Percentiles rank a stretch among this genome's conserved stretches.
These are phyloP conservation scores for Barnettozyma botsteinii DNA, from an alignment of 805 yeast genomes.

Conservation along the genomic window DNA sequence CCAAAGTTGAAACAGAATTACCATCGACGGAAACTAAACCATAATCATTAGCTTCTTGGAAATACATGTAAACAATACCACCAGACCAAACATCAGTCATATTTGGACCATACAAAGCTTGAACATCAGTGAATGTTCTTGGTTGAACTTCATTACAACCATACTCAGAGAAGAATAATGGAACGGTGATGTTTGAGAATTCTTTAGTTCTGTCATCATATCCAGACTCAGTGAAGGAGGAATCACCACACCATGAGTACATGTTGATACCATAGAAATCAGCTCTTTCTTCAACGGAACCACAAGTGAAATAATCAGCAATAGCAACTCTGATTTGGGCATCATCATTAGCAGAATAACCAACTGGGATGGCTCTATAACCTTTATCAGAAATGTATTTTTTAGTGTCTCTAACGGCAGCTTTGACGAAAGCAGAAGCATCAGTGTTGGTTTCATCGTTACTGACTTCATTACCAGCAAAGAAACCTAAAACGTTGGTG, in stretches of 20 bases:
- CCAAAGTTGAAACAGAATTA: conserved; percentile 49
- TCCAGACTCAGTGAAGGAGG: conserved; percentile 56
- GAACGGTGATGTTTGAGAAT: conserved; percentile 60
- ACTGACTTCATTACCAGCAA: conserved; percentile 84
- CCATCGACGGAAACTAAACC: conserved; percentile 58
- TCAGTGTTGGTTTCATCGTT: conserved; percentile 59
- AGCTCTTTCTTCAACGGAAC: conserved; percentile 55
- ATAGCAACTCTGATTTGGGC: conserved; percentile 54
- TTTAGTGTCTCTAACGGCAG: conserved; percentile 76
- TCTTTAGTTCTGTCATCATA: conserved; percentile 59
- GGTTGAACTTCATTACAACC: conserved; percentile 71
- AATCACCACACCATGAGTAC: conserved; percentile 84
- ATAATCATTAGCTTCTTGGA: conserved; percentile 67
- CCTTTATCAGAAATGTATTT: conserved; percentile 53
- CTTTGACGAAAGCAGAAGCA: conserved; percentile 78
- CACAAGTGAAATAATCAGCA: conserved; percentile 77
- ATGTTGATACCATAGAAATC: conserved; percentile 86
- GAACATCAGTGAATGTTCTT: conserved; percentile 69
- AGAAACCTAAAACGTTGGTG: conserved; percentile 73
- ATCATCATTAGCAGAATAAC: conserved; percentile 80
- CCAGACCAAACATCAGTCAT: conserved; percentile 89
- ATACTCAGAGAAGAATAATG: conserved; percentile 76
- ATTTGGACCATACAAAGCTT: conserved; percentile 51
- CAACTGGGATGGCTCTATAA: conserved; percentile 71
- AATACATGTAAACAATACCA: conserved; percentile 85